phyloP scores from a whole-genome alignment of 2,329 filamentous ascomycete species.

The Endothia cerciana region DNA sequence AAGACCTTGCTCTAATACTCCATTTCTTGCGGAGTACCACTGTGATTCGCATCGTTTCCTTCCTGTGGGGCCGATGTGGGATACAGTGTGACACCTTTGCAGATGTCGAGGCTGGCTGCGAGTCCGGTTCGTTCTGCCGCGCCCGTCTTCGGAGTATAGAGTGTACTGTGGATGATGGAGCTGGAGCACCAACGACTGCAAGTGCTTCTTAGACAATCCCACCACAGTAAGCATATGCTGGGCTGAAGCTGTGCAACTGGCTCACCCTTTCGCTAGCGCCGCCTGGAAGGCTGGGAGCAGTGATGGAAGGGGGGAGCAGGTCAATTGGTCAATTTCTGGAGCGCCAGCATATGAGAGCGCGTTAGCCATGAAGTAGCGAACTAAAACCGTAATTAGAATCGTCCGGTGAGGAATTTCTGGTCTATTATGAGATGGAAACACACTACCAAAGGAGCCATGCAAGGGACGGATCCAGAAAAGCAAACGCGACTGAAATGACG shows the following conservation, averaged over 20 bases:
- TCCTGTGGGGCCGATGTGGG: too few species aligned
- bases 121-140: too few species aligned
- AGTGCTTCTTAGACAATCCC: not conserved
- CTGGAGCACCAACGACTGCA: too few species aligned
- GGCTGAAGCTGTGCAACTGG: not conserved
- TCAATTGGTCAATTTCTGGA: too few species aligned
- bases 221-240: not conserved
- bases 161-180: too few species aligned
- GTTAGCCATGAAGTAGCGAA: not conserved
- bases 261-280: not conserved
- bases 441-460: not conserved
- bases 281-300: not conserved
- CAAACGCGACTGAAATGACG: constrained; percentile 21
- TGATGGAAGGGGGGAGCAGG: too few species aligned
- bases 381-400: constrained; percentile 6
- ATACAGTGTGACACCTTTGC: too few species aligned
- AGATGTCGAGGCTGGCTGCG: too few species aligned
- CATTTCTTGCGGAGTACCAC: too few species aligned
- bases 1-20: too few species aligned
- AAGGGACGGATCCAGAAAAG: constrained; percentile 3
- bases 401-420: not conserved
- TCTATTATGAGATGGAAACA: not conserved
- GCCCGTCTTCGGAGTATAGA: too few species aligned
- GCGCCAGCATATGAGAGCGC: not conserved
- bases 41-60: too few species aligned